Evolutionary conservation across 2,329 filamentous ascomycete species (phyloP).

Genomic region (Alternaria hordeiaustralica): DNA sequence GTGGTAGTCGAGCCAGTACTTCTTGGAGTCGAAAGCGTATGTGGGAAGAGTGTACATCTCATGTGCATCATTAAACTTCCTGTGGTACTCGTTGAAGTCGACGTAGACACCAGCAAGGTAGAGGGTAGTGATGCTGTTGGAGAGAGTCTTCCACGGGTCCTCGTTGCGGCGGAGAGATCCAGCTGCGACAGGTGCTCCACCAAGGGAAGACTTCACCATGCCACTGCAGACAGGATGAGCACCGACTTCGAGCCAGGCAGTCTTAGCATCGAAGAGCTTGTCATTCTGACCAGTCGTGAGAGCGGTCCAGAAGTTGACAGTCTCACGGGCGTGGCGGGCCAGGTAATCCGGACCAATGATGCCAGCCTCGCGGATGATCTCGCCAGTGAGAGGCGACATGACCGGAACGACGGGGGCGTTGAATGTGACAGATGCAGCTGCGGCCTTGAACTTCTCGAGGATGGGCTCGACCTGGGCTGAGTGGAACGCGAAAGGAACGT

Average conservation of each 20-base stretch:
- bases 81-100: slow-evolving; percentile 74
- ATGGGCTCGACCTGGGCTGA: slow-evolving; percentile 70
- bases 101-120: slow-evolving; percentile 68
- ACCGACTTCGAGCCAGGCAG: slow-evolving; percentile 76
- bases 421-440: slow-evolving; percentile 63
- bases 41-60: slow-evolving; percentile 69
- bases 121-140: slow-evolving; percentile 64
- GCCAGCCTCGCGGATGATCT: slow-evolving; percentile 64
- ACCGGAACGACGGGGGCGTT: slow-evolving; percentile 65
- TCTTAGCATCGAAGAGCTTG: slow-evolving; percentile 69
- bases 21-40: slow-evolving; percentile 74
- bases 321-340: slow-evolving; percentile 68
- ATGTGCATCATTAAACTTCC: slow-evolving; percentile 64
- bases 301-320: slow-evolving; percentile 72
- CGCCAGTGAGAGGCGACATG: slow-evolving; percentile 71
- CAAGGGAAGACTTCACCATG: slow-evolving; percentile 71
- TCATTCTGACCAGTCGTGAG: slow-evolving; percentile 64
- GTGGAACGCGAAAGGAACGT: slow-evolving; percentile 72
- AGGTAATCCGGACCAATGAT: slow-evolving; percentile 68
- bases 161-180: slow-evolving; percentile 69
- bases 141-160: slow-evolving; percentile 68
- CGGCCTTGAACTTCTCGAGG: slow-evolving; percentile 63
- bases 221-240: slow-evolving; percentile 73
- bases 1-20: slow-evolving; percentile 74
- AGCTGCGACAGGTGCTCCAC: slow-evolving; percentile 60